These are phyloP conservation scores for Aspergillus chevalieri DNA, from an alignment of 2,329 filamentous ascomycete genomes.

Conservation along the genomic window DNA sequence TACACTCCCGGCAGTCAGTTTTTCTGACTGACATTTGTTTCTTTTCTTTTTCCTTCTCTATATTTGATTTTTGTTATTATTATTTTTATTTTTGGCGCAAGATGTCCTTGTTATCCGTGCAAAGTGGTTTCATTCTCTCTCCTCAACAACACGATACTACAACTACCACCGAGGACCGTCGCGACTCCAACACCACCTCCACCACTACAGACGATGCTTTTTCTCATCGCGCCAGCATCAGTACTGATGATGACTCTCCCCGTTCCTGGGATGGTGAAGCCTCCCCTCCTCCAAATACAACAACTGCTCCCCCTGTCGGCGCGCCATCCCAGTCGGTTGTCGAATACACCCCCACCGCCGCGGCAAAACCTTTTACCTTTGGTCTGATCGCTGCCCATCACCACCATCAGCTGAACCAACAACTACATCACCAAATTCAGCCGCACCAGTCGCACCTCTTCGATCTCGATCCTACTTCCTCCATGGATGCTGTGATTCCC, in stretches of 20 bases:
- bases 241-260: conserved; percentile 29
- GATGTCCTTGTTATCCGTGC: conserved; percentile 34
- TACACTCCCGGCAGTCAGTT: background rate
- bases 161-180: conserved; percentile 7
- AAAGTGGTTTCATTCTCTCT: conserved; percentile 24
- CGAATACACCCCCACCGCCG: conserved; percentile 4
- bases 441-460: conserved; percentile 16
- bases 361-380: conserved; percentile 1
- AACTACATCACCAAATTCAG: conserved; percentile 11
- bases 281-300: conserved; percentile 14
- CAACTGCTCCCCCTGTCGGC: conserved; percentile 7
- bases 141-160: conserved; percentile 6
- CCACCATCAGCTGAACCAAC: background rate
- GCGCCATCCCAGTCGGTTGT: background rate
- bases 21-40: background rate
- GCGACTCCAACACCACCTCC: conserved; percentile 11
- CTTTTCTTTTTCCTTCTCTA: background rate
- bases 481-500: conserved; percentile 38
- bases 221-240: conserved; percentile 26
- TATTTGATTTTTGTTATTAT: background rate
- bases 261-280: conserved; percentile 23
- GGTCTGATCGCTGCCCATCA: background rate
- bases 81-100: conserved; percentile 13
- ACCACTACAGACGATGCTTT: conserved; percentile 19
- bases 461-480: conserved; percentile 12